Conservation (phyloP, 2,329 filamentous ascomycete species). For the Cryphonectria nitschkei region DNA sequence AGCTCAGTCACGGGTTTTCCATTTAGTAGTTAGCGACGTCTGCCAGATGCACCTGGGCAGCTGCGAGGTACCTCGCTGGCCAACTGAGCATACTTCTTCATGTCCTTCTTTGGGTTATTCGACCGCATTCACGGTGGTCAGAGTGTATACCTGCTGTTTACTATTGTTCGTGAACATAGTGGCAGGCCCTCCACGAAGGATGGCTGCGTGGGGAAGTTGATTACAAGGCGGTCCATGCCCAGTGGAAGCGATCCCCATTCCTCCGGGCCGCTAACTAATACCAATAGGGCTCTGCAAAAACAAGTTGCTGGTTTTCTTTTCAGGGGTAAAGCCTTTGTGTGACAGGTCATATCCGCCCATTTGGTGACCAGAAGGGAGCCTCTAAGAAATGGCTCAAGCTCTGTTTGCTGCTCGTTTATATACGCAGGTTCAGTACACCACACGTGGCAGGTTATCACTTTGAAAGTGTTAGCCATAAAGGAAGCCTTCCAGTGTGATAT, state of each 20-base stretch:
- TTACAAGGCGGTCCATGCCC: not conserved
- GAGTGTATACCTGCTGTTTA: not conserved
- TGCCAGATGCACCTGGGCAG: not conserved
- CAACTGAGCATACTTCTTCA: not conserved
- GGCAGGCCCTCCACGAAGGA: not conserved
- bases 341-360: not conserved
- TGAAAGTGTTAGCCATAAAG: not conserved
- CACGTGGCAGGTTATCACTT: not conserved
- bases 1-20: not conserved
- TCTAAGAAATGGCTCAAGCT: not conserved
- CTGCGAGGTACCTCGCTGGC: not conserved
- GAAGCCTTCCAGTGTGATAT: not conserved
- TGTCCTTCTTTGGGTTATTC: not conserved
- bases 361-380: not conserved
- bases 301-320: not conserved
- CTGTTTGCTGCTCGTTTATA: not conserved
- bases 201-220: not conserved
- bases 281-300: not conserved
- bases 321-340: not conserved
- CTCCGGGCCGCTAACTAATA: not conserved
- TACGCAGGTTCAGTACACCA: not conserved
- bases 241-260: not conserved
- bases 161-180: not conserved
- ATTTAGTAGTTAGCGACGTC: not conserved
- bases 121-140: not conserved